phyloP scores from a whole-genome alignment of 179 eudicot species.

The Vitellaria paradoxa region DNA sequence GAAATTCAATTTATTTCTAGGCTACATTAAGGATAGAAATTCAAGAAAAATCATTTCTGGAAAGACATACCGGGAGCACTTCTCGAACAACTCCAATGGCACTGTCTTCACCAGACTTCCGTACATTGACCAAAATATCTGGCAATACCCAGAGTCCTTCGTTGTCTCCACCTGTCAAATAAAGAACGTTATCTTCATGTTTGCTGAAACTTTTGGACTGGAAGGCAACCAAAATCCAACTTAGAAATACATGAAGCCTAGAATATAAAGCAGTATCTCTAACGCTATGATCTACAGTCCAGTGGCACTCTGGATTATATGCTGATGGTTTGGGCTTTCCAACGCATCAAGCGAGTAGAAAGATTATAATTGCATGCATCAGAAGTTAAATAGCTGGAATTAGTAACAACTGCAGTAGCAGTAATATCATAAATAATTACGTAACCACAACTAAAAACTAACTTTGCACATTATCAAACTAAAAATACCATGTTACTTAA shows the following conservation, averaged over 20 bases:
- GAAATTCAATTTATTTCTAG: background rate
- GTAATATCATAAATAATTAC: background rate
- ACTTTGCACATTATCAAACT: background rate
- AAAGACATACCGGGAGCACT: conserved; percentile 68
- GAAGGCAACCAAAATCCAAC: background rate
- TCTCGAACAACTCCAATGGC: conserved; percentile 75
- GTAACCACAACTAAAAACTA: background rate
- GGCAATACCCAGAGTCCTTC: conserved; percentile 84
- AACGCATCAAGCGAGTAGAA: conserved; percentile 1
- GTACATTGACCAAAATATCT: conserved; percentile 84
- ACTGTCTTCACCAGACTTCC: conserved; percentile 65
- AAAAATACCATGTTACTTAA: background rate
- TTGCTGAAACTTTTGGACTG: background rate
- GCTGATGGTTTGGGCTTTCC: background rate
- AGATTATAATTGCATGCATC: background rate
- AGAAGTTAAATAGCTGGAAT: background rate
- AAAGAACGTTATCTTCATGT: background rate
- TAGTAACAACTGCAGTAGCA: background rate
- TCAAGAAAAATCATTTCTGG: background rate
- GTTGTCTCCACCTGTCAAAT: conserved; percentile 74
- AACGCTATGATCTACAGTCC: background rate
- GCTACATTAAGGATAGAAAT: background rate
- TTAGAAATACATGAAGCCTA: background rate
- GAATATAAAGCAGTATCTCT: background rate
- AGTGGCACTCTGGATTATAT: background rate